Evolutionary conservation across 2,329 filamentous ascomycete genomes (phyloP), one percentile per base, ranked within the genome.

Genomic region (Dothidotthia symphoricarpi): DNA sequence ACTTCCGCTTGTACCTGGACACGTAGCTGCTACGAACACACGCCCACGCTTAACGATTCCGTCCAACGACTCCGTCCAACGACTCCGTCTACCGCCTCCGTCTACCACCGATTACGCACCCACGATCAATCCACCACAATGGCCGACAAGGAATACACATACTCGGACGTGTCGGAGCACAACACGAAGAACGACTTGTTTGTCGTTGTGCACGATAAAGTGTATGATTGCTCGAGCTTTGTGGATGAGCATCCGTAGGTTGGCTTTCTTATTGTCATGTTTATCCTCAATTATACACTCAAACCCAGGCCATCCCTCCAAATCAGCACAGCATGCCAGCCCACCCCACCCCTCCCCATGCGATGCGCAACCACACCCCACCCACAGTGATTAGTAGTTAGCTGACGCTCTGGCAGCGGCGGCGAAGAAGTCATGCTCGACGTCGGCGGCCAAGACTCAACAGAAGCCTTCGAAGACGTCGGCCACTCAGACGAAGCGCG

Each of bases 401-500:
- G 50, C 40, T 22, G n/a, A 2, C 24, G 2, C 14, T 30, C 9
- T 28, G 14, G 51, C 64, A 97, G 93, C 61, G 93, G 93, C 76
- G 93, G 93, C 75, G 93, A 98, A 75, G 93, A 98, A 76, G 93
- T 98, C 58, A 76, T 98, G 49, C 85, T 98, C 57, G 93, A 98
- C 58, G 90, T 97, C 51, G 93, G 78, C 63, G 93, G 93, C 57
- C 90, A 95, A 75, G 93, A 98, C 71, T 86, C 87, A 62, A 95
- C 91, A 59, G 93, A 97, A 75, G 91, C 93, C 47, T 98, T 98
- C 68, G 93, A 98, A 76, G 93, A 98, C 72, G 93, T 98, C 63
- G 93, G 93, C 66, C 93, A 98, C 85, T 94, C 87, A 62, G 93
- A 98, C 71, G 93, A 98, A 78, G 93, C 93, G 55, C 85, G 93